Conservation (phyloP, 2,329 filamentous ascomycete genomes). For the Pseudovirgaria hyperparasitica region DNA sequence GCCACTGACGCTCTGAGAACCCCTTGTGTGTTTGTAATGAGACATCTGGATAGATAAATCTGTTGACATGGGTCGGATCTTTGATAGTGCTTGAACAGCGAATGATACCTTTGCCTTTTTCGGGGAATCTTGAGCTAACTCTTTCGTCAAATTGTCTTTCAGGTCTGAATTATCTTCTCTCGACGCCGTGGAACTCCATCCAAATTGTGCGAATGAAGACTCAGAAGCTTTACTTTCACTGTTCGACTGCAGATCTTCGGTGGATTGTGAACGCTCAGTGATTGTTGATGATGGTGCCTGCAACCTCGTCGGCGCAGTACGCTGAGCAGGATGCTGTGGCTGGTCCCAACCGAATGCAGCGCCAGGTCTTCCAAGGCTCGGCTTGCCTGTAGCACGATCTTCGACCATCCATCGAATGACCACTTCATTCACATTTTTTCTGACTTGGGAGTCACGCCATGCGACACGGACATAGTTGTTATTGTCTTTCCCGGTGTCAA, state of each 20-base stretch:
- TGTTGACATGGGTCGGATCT: no score
- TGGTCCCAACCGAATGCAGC: constrained; percentile 27
- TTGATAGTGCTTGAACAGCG: no score
- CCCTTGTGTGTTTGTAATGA: no score
- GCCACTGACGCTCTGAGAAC: no score
- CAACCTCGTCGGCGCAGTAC: constrained; percentile 2
- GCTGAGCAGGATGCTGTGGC: constrained; percentile 2
- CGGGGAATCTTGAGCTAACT: no score
- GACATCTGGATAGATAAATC: no score
- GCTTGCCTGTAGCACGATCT: constrained; percentile 22
- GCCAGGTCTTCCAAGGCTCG: constrained; percentile 11
- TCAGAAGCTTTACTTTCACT: background rate
- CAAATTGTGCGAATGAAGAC: constrained; percentile 3
- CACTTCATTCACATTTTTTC: constrained; percentile 20
- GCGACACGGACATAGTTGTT: constrained; percentile 25
- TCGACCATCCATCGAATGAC: constrained; percentile 23
- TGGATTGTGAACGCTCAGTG: background rate
- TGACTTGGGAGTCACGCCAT: constrained; percentile 21
- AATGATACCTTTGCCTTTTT: no score
- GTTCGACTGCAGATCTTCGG: constrained; percentile 1
- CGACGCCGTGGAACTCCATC: constrained; percentile 2
- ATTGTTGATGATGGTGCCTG: constrained; percentile 3
- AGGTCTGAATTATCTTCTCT: no score
- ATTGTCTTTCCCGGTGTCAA: constrained; percentile 19
- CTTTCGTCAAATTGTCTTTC: no score